Conservation (phyloP, 2,329 filamentous ascomycete species). For the Hypoxylon sp. region DNA sequence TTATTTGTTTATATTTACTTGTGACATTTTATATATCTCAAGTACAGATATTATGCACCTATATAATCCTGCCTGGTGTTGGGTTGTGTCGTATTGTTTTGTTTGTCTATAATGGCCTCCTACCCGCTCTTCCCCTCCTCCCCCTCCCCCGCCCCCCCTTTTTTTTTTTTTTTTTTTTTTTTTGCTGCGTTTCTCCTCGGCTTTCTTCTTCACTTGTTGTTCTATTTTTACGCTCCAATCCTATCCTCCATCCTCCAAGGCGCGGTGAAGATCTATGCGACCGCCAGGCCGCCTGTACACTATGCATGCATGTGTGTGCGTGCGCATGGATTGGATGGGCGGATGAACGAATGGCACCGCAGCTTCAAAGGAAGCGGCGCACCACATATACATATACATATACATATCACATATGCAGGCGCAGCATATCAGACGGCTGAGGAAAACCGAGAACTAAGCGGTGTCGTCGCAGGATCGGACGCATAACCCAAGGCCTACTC, state of each 20-base stretch:
- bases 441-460: not conserved
- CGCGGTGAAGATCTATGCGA: not conserved
- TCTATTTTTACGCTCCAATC: conserved; percentile 8
- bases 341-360: not conserved
- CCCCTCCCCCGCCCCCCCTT: not conserved
- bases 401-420: conserved; percentile 2
- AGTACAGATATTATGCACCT: not conserved
- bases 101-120: not conserved
- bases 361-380: not conserved
- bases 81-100: not conserved
- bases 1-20: not conserved
- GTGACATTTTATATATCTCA: not conserved
- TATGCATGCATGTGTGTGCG: not conserved
- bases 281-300: not conserved
- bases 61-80: not conserved
- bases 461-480: conserved; percentile 75
- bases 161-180: not conserved
- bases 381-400: not conserved
- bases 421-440: too few species aligned
- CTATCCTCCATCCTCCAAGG: not conserved
- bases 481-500: conserved; percentile 85
- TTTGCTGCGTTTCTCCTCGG: not conserved
- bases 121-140: not conserved
- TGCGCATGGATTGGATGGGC: not conserved
- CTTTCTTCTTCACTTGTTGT: not conserved